These are phyloP conservation scores for Sugiyamaella mastotermitis DNA, from an alignment of 805 yeast genomes.

Conservation along the genomic window DNA sequence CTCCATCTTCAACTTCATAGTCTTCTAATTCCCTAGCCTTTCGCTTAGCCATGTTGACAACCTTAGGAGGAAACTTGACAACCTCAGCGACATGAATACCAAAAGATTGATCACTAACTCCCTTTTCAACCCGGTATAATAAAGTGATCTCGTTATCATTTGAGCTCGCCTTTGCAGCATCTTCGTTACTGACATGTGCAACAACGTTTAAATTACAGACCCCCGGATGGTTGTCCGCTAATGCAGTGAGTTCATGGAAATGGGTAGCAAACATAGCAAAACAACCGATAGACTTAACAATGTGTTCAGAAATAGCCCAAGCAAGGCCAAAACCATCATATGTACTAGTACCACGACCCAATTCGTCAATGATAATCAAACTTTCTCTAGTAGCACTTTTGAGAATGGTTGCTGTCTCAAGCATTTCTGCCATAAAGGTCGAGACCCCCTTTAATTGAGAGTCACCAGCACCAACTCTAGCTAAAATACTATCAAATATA, in stretches of 20 bases:
- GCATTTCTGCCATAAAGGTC: constrained; percentile 95
- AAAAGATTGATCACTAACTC: constrained; percentile 92
- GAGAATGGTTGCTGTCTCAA: constrained; percentile 84
- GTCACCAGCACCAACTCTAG: constrained; percentile 98
- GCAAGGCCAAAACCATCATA: constrained; percentile 98
- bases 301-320: constrained; percentile 89
- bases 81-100: constrained; percentile 98
- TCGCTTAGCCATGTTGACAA: constrained; percentile 90
- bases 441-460: constrained; percentile 96
- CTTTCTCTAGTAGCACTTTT: constrained; percentile 74
- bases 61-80: constrained; percentile 86
- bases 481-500: constrained; percentile 83
- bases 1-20: constrained; percentile 36
- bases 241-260: constrained; percentile 88
- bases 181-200: constrained; percentile 60
- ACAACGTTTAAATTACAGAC: constrained; percentile 88
- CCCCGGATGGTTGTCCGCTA: constrained; percentile 51
- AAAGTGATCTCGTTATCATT: constrained; percentile 67
- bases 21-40: constrained; percentile 85
- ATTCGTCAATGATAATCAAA: constrained; percentile 83
- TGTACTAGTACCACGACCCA: constrained; percentile 90
- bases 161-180: constrained; percentile 22
- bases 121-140: constrained; percentile 89
- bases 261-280: constrained; percentile 94
- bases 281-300: constrained; percentile 63